A percentile compares a stretch with the other conserved stretches of the same genome.
These are phyloP conservation scores for Albatrellus ellisii DNA, from an alignment of 768 basidiomycete genomes.

Conservation along the genomic window DNA sequence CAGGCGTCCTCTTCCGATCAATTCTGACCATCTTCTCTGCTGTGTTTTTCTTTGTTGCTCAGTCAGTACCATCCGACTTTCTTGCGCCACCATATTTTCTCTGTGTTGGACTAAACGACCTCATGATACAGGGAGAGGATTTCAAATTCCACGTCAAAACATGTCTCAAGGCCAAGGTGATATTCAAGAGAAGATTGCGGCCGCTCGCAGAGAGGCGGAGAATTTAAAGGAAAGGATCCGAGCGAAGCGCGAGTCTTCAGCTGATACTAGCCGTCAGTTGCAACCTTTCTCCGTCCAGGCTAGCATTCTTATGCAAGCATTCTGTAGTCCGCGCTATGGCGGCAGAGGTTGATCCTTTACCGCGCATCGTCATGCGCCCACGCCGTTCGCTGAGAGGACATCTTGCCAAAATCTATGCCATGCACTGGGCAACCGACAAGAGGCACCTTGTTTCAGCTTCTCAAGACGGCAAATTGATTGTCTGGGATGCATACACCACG, in stretches of 20 bases:
- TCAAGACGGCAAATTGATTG: constrained; percentile 97
- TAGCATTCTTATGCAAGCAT: constrained; percentile 10
- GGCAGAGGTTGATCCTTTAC: constrained; percentile 88
- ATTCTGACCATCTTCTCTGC: too few relatives aligned
- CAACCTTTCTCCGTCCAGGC: constrained; percentile 2
- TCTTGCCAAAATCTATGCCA: constrained; percentile 98
- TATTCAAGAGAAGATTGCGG: constrained; percentile 88
- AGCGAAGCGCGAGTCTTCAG: constrained; percentile 89
- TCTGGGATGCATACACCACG: constrained; percentile 99
- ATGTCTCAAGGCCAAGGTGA: constrained; percentile 79
- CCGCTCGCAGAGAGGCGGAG: constrained; percentile 93
- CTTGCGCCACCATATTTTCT: too few relatives aligned
- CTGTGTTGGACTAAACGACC: too few relatives aligned
- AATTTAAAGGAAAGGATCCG: constrained; percentile 98
- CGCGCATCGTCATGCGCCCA: constrained; percentile 94
- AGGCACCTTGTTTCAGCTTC: constrained; percentile 99
- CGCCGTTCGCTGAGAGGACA: constrained; percentile 93
- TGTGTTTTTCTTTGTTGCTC: too few relatives aligned
- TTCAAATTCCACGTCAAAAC: constrained; percentile 10
- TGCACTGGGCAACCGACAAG: constrained; percentile 98
- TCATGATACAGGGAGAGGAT: too few relatives aligned
- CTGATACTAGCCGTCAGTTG: constrained; percentile 87
- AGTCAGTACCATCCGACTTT: too few relatives aligned
- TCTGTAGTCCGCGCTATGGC: constrained; percentile 95
- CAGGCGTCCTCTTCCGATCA: too few relatives aligned